Conservation (phyloP, 768 basidiomycete species). For the Hortiboletus campestris region DNA sequence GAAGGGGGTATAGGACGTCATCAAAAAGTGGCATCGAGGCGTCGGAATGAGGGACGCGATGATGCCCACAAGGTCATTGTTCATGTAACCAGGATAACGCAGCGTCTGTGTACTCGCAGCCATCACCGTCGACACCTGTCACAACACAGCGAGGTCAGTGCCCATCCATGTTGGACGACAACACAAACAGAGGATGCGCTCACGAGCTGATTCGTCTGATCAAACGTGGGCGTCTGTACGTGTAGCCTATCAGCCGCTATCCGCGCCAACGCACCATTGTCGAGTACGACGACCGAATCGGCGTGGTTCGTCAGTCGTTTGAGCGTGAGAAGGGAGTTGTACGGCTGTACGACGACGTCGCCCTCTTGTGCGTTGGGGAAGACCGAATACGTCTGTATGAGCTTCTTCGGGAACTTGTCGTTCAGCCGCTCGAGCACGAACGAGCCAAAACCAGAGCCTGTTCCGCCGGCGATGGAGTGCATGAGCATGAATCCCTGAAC, state of each 20-base stretch:
- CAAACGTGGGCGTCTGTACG: conserved; percentile 81
- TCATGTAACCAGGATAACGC: conserved; percentile 98
- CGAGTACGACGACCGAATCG: conserved; percentile 95
- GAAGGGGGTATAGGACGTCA: conserved; percentile 99
- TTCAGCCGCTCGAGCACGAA: conserved; percentile 94
- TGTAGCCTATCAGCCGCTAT: conserved; percentile 93
- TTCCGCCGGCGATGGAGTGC: conserved; percentile 98
- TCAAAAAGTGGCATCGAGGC: conserved; percentile 95
- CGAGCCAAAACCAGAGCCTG: conserved; percentile 97
- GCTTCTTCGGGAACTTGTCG: conserved; percentile 98
- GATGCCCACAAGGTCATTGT: conserved; percentile 97
- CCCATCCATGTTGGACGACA: background rate
- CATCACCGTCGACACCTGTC: conserved; percentile 95
- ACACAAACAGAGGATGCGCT: conserved; percentile 16
- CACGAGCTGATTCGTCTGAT: conserved; percentile 90
- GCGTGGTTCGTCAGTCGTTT: conserved; percentile 95
- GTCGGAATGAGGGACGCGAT: conserved; percentile 96
- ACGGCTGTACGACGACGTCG: conserved; percentile 98
- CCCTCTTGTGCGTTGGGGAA: conserved; percentile 93
- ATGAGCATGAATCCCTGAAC: conserved; percentile 95
- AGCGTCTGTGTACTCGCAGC: conserved; percentile 96
- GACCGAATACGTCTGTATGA: conserved; percentile 98
- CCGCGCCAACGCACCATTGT: conserved; percentile 90
- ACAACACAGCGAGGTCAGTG: background rate
- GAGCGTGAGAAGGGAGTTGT: conserved; percentile 91